Conservation (phyloP, 345 rosid species). For the Boechera retrofracta region DNA sequence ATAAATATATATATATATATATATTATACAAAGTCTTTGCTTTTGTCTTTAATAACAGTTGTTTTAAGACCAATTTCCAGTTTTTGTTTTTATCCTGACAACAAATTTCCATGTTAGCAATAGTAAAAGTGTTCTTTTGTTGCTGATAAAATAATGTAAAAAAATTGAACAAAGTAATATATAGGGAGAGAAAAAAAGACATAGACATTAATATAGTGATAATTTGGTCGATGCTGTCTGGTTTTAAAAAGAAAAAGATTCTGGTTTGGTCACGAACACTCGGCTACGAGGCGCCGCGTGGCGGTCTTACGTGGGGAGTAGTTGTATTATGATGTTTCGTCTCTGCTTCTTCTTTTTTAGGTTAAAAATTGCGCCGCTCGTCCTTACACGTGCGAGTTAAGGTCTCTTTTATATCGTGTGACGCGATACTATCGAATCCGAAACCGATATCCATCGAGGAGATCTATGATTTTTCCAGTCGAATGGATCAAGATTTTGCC, state of each 20-base stretch:
- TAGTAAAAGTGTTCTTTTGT: not conserved
- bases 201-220: not conserved
- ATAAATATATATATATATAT: no score
- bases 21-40: no score
- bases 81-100: not conserved
- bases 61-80: not conserved
- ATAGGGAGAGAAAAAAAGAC: not conserved
- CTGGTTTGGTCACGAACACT: slow-evolving; percentile 25
- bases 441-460: not conserved
- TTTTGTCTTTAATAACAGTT: no score
- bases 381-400: not conserved
- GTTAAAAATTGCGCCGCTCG: slow-evolving; percentile 9
- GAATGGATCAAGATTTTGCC: slow-evolving; percentile 6
- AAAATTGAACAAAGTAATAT: not conserved
- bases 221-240: not conserved
- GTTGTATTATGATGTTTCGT: slow-evolving; percentile 24
- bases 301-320: slow-evolving; percentile 15
- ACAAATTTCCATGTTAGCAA: slow-evolving; percentile 10
- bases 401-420: not conserved
- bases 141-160: not conserved
- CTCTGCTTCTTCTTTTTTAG: slow-evolving; percentile 16
- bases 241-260: not conserved
- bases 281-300: slow-evolving; percentile 32
- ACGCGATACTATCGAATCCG: not conserved
- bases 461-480: not conserved